Evolutionary conservation across 208 protist genomes (phyloP).

Genomic region (Trypanosoma grayi): DNA sequence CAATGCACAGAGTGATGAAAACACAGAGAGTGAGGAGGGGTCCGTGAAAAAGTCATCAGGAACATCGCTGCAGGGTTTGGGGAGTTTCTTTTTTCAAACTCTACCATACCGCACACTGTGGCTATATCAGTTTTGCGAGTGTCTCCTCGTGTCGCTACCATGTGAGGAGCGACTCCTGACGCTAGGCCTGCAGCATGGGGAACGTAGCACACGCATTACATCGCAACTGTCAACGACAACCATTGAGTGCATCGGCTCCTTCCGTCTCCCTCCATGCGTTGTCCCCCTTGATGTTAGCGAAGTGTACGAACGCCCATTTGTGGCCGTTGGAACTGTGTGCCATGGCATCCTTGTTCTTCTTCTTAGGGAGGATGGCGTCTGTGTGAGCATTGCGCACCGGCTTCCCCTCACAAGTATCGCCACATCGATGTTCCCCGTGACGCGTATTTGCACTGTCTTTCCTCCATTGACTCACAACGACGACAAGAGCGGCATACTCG

Average conservation of each 20-base stretch:
- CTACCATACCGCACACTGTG: conserved; percentile 65
- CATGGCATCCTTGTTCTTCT: conserved; percentile 68
- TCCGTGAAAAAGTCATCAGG: background rate
- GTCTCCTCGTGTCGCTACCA: conserved; percentile 59
- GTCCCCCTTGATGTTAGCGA: conserved; percentile 74
- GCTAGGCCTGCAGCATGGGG: conserved; percentile 10
- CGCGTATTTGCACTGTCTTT: conserved; percentile 44
- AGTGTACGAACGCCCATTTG: conserved; percentile 39
- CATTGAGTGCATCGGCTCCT: conserved; percentile 20
- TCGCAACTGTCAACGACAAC: background rate
- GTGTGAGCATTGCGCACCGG: conserved; percentile 32
- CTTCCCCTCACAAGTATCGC: conserved; percentile 36
- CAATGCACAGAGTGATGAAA: background rate
- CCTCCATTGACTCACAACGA: background rate
- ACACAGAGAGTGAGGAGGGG: background rate
- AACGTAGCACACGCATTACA: background rate
- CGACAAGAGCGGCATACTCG: background rate
- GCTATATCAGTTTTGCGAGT: conserved; percentile 29
- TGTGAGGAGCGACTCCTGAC: conserved; percentile 76
- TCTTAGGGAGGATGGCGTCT: conserved; percentile 25
- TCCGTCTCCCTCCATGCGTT: conserved; percentile 46
- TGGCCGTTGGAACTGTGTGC: conserved; percentile 67
- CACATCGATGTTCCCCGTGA: conserved; percentile 56
- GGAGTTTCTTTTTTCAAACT: conserved; percentile 42
- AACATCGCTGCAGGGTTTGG: background rate